Percentiles rank a stretch among this genome's conserved stretches.
These are phyloP conservation scores for Hypoxylon sp. DNA, from an alignment of 2,329 filamentous ascomycete genomes.

Conservation along the genomic window DNA sequence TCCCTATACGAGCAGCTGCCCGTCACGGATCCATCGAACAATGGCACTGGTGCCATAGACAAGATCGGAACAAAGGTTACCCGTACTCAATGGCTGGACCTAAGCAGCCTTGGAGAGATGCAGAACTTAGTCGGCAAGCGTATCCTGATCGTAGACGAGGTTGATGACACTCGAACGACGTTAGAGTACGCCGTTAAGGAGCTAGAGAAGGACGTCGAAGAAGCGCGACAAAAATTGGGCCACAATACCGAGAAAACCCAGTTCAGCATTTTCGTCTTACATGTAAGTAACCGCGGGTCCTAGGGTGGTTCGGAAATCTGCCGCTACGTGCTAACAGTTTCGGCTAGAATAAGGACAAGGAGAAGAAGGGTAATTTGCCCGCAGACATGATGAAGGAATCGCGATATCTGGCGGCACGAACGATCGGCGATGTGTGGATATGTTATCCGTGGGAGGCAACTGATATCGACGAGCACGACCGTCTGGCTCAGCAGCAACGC, in stretches of 20 bases:
- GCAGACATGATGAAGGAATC: conserved; percentile 79
- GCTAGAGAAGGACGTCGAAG: conserved; percentile 89
- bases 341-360: conserved; percentile 92
- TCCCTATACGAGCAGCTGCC: conserved; percentile 93
- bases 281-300: conserved; percentile 71
- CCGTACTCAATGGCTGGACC: conserved; percentile 97
- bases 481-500: conserved; percentile 68
- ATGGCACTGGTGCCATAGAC: conserved; percentile 73
- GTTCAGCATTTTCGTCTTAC: conserved; percentile 95
- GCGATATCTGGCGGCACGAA: conserved; percentile 87
- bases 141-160: conserved; percentile 88
- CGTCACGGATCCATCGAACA: conserved; percentile 65
- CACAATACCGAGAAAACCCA: conserved; percentile 80
- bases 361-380: conserved; percentile 91
- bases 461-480: conserved; percentile 94
- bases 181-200: conserved; percentile 85
- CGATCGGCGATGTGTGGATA: conserved; percentile 96
- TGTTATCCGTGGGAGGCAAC: conserved; percentile 98
- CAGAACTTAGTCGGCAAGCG: conserved; percentile 85
- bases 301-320: not conserved
- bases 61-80: conserved; percentile 92
- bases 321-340: conserved; percentile 9
- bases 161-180: conserved; percentile 85
- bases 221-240: conserved; percentile 80
- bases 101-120: conserved; percentile 78